Evolutionary conservation across 2,329 filamentous ascomycete species (phyloP), one percentile per base, ranked within the genome.

Genomic region (Colletotrichum sp.): DNA sequence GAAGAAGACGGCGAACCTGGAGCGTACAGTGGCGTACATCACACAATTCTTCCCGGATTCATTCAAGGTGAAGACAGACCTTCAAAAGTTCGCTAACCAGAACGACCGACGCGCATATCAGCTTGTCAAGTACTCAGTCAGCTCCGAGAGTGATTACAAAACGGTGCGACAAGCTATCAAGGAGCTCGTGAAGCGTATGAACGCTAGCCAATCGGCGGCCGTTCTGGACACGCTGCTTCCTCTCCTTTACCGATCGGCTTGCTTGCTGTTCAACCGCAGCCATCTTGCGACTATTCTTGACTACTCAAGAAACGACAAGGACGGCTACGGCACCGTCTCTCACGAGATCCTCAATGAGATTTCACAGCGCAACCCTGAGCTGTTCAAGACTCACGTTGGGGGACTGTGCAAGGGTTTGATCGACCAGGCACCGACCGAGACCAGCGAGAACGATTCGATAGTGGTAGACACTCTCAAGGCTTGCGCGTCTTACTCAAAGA

Each of bases 401-500:
- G 96, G 98, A 77, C 91, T 99, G 62, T 98, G 96, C 86, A 95
- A 95, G 81, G 93, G 96, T 74, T 90, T 99, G 22, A 92, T 96
- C 78, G 91, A 95, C 30, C 93, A 96, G 80, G 94, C 95, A 2
- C 97, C 97, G 1, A 93, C 91, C 6, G 88, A 91, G 25, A 91
- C 88, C 22, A 91, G 91, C 68, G 82, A 89, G 3, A 96, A 96
- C 77, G 94, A 96, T 69, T 84, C 91, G 2, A 89, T 91, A 5
- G 93, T 95, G n/a, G 95, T 97, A 15, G 95, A 98, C 80, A 96
- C 96, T 3, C 88, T 99, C 74, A 98, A 98, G 83, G 96, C 97
- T 4, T 98, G 97, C 82, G 94, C 96, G 12, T 95, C 94, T 3
- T 99, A 98, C 83, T 95, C 96, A 2, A 94, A 93, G 80, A 96